Evolutionary conservation across 208 protist genomes (phyloP), one percentile per base, ranked within the genome.

Genomic region (Blastocrithidia nonstop): DNA sequence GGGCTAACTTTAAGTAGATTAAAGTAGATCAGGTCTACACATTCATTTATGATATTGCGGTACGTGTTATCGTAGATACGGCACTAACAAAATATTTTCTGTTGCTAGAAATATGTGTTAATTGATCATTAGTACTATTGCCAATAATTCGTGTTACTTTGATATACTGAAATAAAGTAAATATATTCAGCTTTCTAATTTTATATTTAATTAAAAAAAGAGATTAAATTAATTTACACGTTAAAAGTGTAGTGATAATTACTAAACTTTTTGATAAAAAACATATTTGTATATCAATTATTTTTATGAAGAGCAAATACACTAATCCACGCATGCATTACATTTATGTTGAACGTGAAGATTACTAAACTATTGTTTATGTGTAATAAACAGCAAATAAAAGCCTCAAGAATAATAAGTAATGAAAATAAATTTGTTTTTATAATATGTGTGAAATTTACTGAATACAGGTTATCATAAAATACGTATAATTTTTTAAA

Each of bases 31-130:
- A 0, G 57, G 40, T 23, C 76, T 55, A 45, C 66, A 54, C 89
- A 96, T 96, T 86, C 89, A 96, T 20, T 64, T 51, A 50, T 96
- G 83, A 49, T 94, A 94, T 5, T 59, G 69, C 1, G 55, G 63
- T 6, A 94, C 86, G 29, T 92, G 84, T 1, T 83, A 62, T 6
- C 28, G 39, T 13, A 85, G 60, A 50, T 95, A 95, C 0, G 89
- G 89, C 29, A 94, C 76, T 29, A 95, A 44, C 0, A 66, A 49
- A 43, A 94, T 45, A 33, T 43, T 53, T 6, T 64, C 56, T 11
- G 54, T 54, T 11, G 66, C 36, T 0, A 93, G 33, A 22, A 54
- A 61, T 6, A 94, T 71, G 33, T 62, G 31, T 32, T 77, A 68
- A 54, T 94, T 94, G 53, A 88, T 79, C 85, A 94, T 93, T 8